Base-by-base conservation (phyloP, 1,284 basidiomycete species). In the Fomitiporia mediterranea region DNA sequence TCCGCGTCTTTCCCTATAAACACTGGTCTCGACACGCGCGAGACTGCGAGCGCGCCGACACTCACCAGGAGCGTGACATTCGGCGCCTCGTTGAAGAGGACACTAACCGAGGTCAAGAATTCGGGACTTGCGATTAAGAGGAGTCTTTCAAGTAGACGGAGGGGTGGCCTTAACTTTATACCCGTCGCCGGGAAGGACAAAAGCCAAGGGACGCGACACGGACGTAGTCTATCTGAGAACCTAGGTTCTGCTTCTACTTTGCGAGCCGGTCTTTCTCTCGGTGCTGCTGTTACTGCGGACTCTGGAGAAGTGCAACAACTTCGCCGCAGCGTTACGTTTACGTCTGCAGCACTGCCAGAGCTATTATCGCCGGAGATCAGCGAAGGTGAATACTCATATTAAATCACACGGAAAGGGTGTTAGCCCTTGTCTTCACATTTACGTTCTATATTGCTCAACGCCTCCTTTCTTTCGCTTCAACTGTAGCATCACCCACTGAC, bases 21-120 rank as follows among this genome's bases (percentile, higher is more conserved):
- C n/a, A n/a, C n/a, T n/a, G n/a, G n/a, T n/a, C n/a, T n/a, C n/a
- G n/a, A n/a, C n/a, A n/a, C 30, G 30, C 27, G 34, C 7, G 25
- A 13, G 27, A n/a, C 4, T 8, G 34, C 2, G 47, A 28, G 17
- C 27, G 32, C n/a, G 27, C 11, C 6, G 21, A 32, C 21, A 49
- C 4, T 49, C n/a, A 11, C 11, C 34, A 21, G 9, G 5, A 25
- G 4, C n/a, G 48, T 39, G 30, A 30, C 13, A 1, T 35, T 68
- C 23, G 64, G 65, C 8, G 64, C 65, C 49, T 66, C 64, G 34
- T 65, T 68, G 7, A 63, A 65, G 53, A 61, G 67, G 28, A 68
- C 56, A 58, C 48, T 70, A 39, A 61, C 53, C 44, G 65, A 66
- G 49, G 65, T 68, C 19, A 63, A 60, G 56, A 65, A 64, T 25